phyloP scores from a whole-genome alignment of 2,329 filamentous ascomycete genomes.

The Bertia moriformis region DNA sequence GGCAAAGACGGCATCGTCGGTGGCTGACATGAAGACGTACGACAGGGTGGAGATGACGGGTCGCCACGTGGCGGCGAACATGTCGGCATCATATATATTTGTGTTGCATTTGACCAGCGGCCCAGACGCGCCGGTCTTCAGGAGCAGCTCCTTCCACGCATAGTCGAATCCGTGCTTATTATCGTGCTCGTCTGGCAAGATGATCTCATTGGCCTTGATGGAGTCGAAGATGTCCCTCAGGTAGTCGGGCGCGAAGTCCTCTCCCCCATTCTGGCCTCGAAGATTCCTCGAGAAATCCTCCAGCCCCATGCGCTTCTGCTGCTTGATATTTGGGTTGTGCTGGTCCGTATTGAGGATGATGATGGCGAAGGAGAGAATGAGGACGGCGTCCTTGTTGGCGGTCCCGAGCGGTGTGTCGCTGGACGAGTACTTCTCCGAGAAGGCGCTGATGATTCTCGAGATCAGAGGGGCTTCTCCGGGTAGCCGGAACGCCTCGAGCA shows the following conservation, averaged over 20 bases:
- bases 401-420: slow-evolving; percentile 59
- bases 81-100: slow-evolving; percentile 90
- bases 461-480: slow-evolving; percentile 89
- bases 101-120: slow-evolving; percentile 69
- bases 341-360: slow-evolving; percentile 97
- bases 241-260: slow-evolving; percentile 73
- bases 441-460: slow-evolving; percentile 76
- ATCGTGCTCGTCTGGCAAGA: slow-evolving; percentile 90
- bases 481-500: slow-evolving; percentile 85
- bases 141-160: slow-evolving; percentile 84
- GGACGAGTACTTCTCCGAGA: slow-evolving; percentile 71
- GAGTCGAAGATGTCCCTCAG: slow-evolving; percentile 77
- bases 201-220: slow-evolving; percentile 87
- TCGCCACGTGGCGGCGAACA: slow-evolving; percentile 93
- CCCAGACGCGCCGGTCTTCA: slow-evolving; percentile 67
- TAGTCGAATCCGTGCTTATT: slow-evolving; percentile 95
- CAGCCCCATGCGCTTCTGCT: slow-evolving; percentile 68
- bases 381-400: slow-evolving; percentile 74
- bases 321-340: slow-evolving; percentile 79
- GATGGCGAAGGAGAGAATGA: slow-evolving; percentile 83
- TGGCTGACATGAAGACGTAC: slow-evolving; percentile 98
- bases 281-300: slow-evolving; percentile 76
- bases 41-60: slow-evolving; percentile 88
- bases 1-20: slow-evolving; percentile 87
- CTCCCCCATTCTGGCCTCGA: slow-evolving; percentile 73